These are phyloP conservation scores for Clarireedia sp. DNA, from an alignment of 2,329 filamentous ascomycete genomes.

Conservation along the genomic window DNA sequence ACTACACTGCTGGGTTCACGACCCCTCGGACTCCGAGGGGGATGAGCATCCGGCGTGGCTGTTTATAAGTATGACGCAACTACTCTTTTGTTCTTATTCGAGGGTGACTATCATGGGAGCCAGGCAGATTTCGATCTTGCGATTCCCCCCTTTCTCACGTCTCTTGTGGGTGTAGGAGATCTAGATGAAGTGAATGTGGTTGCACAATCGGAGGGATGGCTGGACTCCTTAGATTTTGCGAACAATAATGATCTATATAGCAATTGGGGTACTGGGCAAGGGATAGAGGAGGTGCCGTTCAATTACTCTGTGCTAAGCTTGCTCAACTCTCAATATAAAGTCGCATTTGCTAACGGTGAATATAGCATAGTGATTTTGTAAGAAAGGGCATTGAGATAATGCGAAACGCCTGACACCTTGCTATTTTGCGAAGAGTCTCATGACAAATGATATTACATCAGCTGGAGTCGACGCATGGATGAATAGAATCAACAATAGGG, in stretches of 20 bases:
- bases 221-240: slow-evolving; percentile 8
- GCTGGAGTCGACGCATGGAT: neutral
- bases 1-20: neutral
- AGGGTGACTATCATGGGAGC: neutral
- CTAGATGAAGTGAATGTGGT: neutral
- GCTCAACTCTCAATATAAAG: neutral
- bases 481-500: neutral
- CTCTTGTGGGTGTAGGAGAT: neutral
- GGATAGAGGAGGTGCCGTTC: neutral
- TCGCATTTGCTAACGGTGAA: neutral
- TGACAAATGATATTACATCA: neutral
- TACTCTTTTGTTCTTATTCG: neutral
- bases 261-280: slow-evolving; percentile 3
- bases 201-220: slow-evolving; percentile 3
- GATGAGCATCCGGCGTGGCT: neutral
- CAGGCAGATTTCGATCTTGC: neutral
- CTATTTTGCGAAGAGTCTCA: neutral
- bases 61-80: neutral
- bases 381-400: neutral
- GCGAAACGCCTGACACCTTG: neutral
- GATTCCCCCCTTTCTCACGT: neutral
- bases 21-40: neutral
- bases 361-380: neutral
- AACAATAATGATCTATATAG: slow-evolving; percentile 9
- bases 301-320: neutral